Evolutionary conservation across 768 basidiomycete species (phyloP), one percentile per base, ranked within the genome.

Genomic region (Hericium rajendrae): DNA sequence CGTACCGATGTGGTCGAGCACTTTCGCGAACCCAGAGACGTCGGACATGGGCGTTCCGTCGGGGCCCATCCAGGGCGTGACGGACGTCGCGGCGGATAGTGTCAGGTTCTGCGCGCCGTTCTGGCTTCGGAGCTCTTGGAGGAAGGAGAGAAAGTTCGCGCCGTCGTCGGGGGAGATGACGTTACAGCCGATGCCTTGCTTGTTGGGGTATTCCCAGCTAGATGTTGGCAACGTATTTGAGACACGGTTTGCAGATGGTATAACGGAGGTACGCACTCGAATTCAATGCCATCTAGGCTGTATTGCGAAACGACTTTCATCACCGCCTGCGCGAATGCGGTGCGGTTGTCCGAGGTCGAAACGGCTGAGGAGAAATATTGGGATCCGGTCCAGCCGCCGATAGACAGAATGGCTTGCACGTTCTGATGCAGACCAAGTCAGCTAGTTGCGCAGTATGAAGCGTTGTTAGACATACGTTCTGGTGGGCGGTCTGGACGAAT

Each of bases 181-280:
- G 68, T 95, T 97, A 62, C 88, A 88, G 1, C 81, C 81, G 1
- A 86, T 75, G 38, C 91, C 91, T 53, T 75, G 71, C 4, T 70
- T 62, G 55, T 76, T 80, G 1, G 93, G 92, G 66, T 87, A 93
- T 70, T 95, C 93, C 91, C 92, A 94, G 65, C 90, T 92, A 32
- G n/a, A n/a, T n/a, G n/a, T n/a, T n/a, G n/a, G n/a, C n/a, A n/a
- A n/a, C n/a, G n/a, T 32, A 9, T 9, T 3, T 32, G 28, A 32
- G 28, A 32, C 28, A 32, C 8, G 28, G 4, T 32, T 1, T 9
- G 4, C 4, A 32, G 28, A 32, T 32, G 20, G 43, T 8, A 46
- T 2, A n/a, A n/a, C n/a, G n/a, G n/a, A n/a, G n/a, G 43, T 11
- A 62, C 64, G 40, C 53, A 69, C 64, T 69, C 68, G 53, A 68